phyloP scores from a whole-genome alignment of 169 alveolate genomes.

The Babesia bigemina region DNA sequence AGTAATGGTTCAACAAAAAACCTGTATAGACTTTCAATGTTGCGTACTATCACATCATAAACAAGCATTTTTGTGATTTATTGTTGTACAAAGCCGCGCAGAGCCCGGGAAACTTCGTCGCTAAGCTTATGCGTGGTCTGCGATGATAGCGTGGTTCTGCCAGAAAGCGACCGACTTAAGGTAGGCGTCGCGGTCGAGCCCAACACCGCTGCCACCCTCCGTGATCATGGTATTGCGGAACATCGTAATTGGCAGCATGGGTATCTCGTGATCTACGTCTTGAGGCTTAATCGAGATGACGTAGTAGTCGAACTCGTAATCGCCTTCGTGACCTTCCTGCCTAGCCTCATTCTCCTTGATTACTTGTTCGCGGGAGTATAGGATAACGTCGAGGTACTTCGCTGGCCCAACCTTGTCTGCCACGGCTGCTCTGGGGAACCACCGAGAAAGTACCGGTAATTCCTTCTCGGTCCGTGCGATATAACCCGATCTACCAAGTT shows the following conservation, averaged over 20 bases:
- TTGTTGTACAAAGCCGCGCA: too few relatives aligned
- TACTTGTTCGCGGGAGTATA: constrained; percentile 94
- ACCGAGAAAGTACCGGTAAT: constrained; percentile 95
- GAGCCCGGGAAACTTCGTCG: too few relatives aligned
- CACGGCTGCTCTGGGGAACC: constrained; percentile 86
- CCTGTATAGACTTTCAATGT: background rate
- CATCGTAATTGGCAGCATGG: constrained; percentile 96
- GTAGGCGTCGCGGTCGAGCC: constrained; percentile 89
- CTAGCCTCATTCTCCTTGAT: constrained; percentile 87
- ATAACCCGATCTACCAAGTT: constrained; percentile 84
- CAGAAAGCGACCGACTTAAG: constrained; percentile 93
- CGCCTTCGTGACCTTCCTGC: constrained; percentile 46
- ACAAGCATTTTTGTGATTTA: too few relatives aligned
- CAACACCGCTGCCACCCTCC: constrained; percentile 99
- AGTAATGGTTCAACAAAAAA: background rate
- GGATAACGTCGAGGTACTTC: constrained; percentile 90
- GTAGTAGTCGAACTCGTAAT: constrained; percentile 64
- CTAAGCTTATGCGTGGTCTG: background rate
- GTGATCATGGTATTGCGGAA: constrained; percentile 94
- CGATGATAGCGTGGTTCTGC: constrained; percentile 89
- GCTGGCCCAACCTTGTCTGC: constrained; percentile 78
- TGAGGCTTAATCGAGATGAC: constrained; percentile 75
- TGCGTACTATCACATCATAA: too few relatives aligned
- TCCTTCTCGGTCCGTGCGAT: constrained; percentile 92
- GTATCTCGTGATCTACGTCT: constrained; percentile 85